These are phyloP conservation scores for Camellia granthamiana DNA, from an alignment of 148 eudicot genomes.

Conservation along the genomic window DNA sequence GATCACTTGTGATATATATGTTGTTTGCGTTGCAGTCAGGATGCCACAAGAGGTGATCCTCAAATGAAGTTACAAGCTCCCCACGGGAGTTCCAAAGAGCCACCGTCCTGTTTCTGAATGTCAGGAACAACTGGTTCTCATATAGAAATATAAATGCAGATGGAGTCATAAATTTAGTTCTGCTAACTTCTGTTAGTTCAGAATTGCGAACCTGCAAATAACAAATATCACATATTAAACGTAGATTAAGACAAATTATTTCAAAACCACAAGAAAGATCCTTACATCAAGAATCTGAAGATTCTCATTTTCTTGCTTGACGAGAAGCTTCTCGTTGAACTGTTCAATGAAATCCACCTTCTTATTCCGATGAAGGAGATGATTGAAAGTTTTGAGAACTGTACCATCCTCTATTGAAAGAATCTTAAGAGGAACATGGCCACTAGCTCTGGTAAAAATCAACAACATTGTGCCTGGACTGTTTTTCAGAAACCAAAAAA, in stretches of 20 bases:
- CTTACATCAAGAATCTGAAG: conserved; percentile 96
- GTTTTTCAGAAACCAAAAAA: conserved; percentile 22
- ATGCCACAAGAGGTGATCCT: conserved; percentile 83
- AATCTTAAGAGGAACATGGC: conserved; percentile 88
- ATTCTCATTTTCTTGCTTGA: conserved; percentile 96
- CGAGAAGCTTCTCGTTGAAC: conserved; percentile 96
- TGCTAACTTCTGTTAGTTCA: conserved; percentile 36
- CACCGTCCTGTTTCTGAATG: too few species aligned
- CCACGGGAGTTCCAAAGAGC: too few species aligned
- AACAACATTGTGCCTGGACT: conserved; percentile 96
- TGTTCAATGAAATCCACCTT: conserved; percentile 98
- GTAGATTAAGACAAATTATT: too few species aligned
- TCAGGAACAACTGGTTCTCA: too few species aligned
- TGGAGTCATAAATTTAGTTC: too few species aligned
- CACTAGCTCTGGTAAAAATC: conserved; percentile 65
- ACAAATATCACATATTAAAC: conserved; percentile 9
- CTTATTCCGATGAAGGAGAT: conserved; percentile 85
- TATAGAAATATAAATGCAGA: too few species aligned
- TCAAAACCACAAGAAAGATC: neutral
- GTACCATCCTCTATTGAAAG: conserved; percentile 97
- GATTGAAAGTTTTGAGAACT: conserved; percentile 88
- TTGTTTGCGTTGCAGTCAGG: conserved; percentile 98
- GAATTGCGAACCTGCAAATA: conserved; percentile 71
- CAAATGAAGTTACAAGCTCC: too few species aligned
- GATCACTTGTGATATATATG: conserved; percentile 93